A percentile compares a stretch with the other conserved stretches of the same genome.
phyloP scores from a whole-genome alignment of 805 yeast genomes.

The Yarrowia hollandica region DNA sequence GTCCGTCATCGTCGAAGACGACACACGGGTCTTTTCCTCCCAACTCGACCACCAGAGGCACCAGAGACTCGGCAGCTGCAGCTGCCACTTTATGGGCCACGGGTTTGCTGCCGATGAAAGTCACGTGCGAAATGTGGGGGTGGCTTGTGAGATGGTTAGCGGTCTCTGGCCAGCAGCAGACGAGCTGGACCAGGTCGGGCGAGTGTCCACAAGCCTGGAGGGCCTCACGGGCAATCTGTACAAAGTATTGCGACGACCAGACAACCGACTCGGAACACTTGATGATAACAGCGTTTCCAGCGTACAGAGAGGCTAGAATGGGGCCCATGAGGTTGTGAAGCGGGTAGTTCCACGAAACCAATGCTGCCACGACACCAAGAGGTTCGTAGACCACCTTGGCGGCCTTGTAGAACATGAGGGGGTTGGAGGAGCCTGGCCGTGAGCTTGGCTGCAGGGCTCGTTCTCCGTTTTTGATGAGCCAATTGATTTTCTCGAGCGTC shows the following conservation, averaged over 20 bases:
- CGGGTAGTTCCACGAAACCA: constrained; percentile 97
- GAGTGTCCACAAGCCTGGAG: constrained; percentile 71
- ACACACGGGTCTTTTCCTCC: constrained; percentile 96
- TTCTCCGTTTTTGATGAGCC: constrained; percentile 87
- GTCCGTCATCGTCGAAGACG: constrained; percentile 65
- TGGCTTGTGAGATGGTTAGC: constrained; percentile 87
- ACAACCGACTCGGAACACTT: constrained; percentile 96
- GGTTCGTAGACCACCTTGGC: constrained; percentile 96
- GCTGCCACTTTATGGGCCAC: constrained; percentile 85
- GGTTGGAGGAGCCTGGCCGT: constrained; percentile 84
- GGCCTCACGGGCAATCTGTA: constrained; percentile 68
- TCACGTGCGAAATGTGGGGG: constrained; percentile 78
- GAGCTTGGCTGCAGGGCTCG: constrained; percentile 63
- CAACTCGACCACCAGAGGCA: constrained; percentile 92
- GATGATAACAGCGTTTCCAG: constrained; percentile 88
- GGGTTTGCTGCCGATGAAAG: constrained; percentile 94
- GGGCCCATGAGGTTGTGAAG: constrained; percentile 95
- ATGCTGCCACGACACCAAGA: constrained; percentile 80
- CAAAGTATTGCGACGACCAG: constrained; percentile 86
- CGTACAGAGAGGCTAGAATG: constrained; percentile 78
- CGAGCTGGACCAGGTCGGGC: constrained; percentile 81
- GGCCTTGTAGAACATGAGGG: constrained; percentile 83
- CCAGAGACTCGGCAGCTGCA: constrained; percentile 81
- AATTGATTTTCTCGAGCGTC: constrained; percentile 85
- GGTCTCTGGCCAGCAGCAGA: constrained; percentile 84